Conservation (phyloP, 441 rosid genomes). For the Geranium incanum region DNA sequence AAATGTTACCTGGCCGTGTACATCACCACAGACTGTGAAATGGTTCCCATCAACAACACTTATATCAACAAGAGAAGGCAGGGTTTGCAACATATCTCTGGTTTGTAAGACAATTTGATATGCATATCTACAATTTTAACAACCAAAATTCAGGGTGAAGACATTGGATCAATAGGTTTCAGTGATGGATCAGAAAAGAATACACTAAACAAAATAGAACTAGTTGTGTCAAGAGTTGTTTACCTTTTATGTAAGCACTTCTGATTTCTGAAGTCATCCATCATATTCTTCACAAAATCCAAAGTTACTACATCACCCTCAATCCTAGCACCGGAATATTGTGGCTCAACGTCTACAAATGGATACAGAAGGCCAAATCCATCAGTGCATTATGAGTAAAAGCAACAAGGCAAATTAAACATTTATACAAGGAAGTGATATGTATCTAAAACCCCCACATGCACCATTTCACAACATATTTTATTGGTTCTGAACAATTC, state of each 20-base stretch:
- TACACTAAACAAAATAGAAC: conserved; percentile 15
- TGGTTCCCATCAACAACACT: conserved; percentile 56
- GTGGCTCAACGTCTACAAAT: conserved; percentile 83
- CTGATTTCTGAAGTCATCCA: conserved; percentile 85
- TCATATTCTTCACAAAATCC: conserved; percentile 87
- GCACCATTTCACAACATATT: neutral
- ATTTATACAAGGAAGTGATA: neutral
- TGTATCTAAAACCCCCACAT: neutral
- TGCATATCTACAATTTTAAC: conserved; percentile 59
- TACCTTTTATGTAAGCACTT: conserved; percentile 83
- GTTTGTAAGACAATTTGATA: conserved; percentile 85
- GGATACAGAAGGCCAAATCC: conserved; percentile 19
- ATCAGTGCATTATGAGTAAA: neutral
- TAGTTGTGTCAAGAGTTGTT: conserved; percentile 9
- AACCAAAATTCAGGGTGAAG: conserved; percentile 15
- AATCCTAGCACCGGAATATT: conserved; percentile 80
- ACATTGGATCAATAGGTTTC: conserved; percentile 8
- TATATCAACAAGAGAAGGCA: conserved; percentile 84
- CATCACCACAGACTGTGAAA: conserved; percentile 95
- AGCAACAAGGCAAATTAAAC: neutral
- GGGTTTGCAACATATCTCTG: conserved; percentile 59
- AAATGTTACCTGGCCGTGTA: conserved; percentile 88
- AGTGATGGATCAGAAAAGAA: neutral
- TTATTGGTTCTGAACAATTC: neutral
- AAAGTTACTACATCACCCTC: conserved; percentile 77